Conservation (phyloP, 352 stramenopile genomes). For the Nothophytophthora sp. region DNA sequence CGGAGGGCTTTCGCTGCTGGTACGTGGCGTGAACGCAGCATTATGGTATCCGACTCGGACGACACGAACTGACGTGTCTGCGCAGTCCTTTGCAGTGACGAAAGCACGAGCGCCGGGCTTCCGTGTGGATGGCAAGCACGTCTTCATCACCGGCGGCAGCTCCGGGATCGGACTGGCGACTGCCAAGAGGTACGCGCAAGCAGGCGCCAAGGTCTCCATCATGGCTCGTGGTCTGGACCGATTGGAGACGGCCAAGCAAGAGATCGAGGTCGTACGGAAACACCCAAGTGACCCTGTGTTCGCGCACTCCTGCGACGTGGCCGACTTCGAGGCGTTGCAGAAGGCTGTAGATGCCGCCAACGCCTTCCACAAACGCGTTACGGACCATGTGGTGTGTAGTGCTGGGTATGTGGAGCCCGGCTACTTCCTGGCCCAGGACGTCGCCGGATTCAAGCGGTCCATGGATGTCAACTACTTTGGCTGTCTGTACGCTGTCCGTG, state of each 20-base stretch:
- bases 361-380: constrained; percentile 37
- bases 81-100: constrained; percentile 18
- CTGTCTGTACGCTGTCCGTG: constrained; percentile 41
- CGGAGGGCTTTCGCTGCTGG: too few relatives aligned
- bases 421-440: constrained; percentile 59
- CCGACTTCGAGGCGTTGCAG: constrained; percentile 35
- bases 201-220: constrained; percentile 46
- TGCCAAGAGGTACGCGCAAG: constrained; percentile 45
- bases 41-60: too few relatives aligned
- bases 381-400: constrained; percentile 53
- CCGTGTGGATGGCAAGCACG: constrained; percentile 33
- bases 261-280: constrained; percentile 34
- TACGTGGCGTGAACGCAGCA: too few relatives aligned
- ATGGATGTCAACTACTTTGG: constrained; percentile 76
- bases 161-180: constrained; percentile 43
- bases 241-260: constrained; percentile 32
- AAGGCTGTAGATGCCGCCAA: constrained; percentile 43
- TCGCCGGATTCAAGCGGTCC: constrained; percentile 31
- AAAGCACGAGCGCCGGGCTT: constrained; percentile 29
- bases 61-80: neutral
- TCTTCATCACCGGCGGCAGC: constrained; percentile 51
- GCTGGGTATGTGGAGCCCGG: constrained; percentile 40
- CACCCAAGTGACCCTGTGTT: constrained; percentile 26
- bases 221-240: constrained; percentile 32
- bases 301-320: constrained; percentile 48